Percentiles rank a stretch among this genome's conserved stretches.
Conservation (phyloP, 164 flowering plant species). For the Tetracentron sinense region DNA sequence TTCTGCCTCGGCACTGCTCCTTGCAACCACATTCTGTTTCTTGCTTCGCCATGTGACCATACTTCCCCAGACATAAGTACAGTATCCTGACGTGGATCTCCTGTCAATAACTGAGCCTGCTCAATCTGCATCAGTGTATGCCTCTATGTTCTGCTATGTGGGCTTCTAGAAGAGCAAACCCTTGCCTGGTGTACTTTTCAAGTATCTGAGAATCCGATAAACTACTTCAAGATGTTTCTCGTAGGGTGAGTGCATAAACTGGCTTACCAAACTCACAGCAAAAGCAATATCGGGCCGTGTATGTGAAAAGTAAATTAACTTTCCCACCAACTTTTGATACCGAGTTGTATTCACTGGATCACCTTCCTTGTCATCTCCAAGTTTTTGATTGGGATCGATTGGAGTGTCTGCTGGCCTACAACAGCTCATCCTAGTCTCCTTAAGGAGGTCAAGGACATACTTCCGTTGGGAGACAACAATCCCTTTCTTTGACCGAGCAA, state of each 20-base stretch:
- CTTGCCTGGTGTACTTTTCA: neutral
- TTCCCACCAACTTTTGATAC: constrained; percentile 2
- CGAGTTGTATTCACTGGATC: neutral
- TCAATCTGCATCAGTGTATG: neutral
- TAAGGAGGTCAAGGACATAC: neutral
- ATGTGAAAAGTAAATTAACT: constrained; percentile 1
- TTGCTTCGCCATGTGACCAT: neutral
- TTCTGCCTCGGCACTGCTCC: neutral
- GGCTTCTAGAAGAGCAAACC: neutral
- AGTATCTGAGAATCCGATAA: neutral
- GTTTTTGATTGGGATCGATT: neutral
- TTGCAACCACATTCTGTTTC: neutral
- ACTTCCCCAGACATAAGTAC: neutral
- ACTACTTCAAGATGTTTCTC: neutral
- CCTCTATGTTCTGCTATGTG: neutral
- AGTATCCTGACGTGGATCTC: neutral
- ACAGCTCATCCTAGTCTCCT: neutral
- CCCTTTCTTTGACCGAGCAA: neutral
- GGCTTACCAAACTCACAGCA: constrained; percentile 3
- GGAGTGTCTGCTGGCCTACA: neutral
- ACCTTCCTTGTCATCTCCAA: neutral
- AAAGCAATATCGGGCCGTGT: neutral
- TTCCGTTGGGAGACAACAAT: neutral
- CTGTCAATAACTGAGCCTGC: neutral
- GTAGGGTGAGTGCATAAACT: constrained; percentile 1